Evolutionary conservation across 176 grass and related monocot genomes (phyloP).

Genomic region (Chrysopogon serrulatus): DNA sequence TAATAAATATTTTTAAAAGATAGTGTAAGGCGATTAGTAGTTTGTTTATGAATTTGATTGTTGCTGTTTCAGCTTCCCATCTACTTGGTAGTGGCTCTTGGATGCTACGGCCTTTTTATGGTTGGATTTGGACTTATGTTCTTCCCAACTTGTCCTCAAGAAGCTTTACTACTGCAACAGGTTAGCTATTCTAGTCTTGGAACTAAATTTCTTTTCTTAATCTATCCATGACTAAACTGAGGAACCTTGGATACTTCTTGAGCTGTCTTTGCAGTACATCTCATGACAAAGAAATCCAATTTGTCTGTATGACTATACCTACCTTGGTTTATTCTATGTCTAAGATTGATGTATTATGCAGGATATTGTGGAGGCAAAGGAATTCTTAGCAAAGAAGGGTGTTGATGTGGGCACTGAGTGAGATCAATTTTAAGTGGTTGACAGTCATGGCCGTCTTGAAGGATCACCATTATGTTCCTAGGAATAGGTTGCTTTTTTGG

Average conservation of each 20-base stretch:
- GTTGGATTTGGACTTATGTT: conserved; percentile 89
- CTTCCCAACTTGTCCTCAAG: conserved; percentile 85
- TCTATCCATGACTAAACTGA: not conserved
- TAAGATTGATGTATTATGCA: conserved; percentile 17
- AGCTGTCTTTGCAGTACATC: not conserved
- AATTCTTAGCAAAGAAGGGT: conserved; percentile 62
- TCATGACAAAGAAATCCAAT: not conserved
- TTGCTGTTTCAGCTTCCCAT: conserved; percentile 64
- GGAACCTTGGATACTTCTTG: conserved; percentile 1
- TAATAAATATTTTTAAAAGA: not conserved
- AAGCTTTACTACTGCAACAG: conserved; percentile 80
- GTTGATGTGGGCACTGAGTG: conserved; percentile 61
- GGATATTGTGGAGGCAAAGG: conserved; percentile 80
- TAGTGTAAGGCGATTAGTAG: not conserved
- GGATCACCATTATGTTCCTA: not conserved
- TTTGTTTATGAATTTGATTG: not conserved
- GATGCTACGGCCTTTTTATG: conserved; percentile 96
- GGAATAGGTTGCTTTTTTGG: conserved; percentile 5
- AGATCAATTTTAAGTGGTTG: not conserved
- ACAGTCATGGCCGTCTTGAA: not conserved
- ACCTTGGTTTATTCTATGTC: not conserved
- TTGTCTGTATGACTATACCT: not conserved
- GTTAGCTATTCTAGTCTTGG: conserved; percentile 24
- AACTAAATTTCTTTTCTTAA: too few species aligned
- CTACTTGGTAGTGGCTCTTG: conserved; percentile 71